A percentile compares a stretch with the other conserved stretches of the same genome.
Conservation (phyloP, 2,329 filamentous ascomycete species). For the Whalleya microplaca region DNA sequence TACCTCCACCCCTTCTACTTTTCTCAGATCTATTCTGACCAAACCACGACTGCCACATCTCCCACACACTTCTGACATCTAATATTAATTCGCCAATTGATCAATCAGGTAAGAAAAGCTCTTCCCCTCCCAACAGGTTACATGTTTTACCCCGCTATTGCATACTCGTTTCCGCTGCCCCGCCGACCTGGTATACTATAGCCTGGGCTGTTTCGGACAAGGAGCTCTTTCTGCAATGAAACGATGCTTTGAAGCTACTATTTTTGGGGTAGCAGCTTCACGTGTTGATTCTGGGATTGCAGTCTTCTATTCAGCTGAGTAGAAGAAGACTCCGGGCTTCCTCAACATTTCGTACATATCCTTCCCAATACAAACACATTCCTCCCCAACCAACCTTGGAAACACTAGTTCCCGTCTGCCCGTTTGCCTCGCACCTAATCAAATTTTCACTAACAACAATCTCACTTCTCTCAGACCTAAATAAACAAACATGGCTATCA, state of each 20-base stretch:
- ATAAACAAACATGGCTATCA: constrained; percentile 56
- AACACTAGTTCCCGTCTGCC: no score
- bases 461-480: constrained; percentile 2
- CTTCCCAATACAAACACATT: constrained; percentile 4
- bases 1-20: constrained; percentile 2
- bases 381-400: neutral
- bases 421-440: constrained; percentile 6
- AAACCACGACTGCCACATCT: constrained; percentile 9
- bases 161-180: constrained; percentile 18
- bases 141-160: constrained; percentile 23
- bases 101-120: constrained; percentile 18
- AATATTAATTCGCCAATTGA: neutral
- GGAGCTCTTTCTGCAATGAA: constrained; percentile 10
- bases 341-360: neutral
- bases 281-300: constrained; percentile 1
- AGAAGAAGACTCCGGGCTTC: constrained; percentile 20
- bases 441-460: constrained; percentile 13
- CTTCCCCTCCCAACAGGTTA: constrained; percentile 11
- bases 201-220: constrained; percentile 18
- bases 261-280: constrained; percentile 1
- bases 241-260: constrained; percentile 6
- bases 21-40: constrained; percentile 12
- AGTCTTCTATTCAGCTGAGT: constrained; percentile 6
- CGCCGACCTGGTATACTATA: constrained; percentile 20
- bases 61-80: neutral